These are phyloP conservation scores for Thalassiosira delicatula DNA, from an alignment of 352 stramenopile species.

Conservation along the genomic window DNA sequence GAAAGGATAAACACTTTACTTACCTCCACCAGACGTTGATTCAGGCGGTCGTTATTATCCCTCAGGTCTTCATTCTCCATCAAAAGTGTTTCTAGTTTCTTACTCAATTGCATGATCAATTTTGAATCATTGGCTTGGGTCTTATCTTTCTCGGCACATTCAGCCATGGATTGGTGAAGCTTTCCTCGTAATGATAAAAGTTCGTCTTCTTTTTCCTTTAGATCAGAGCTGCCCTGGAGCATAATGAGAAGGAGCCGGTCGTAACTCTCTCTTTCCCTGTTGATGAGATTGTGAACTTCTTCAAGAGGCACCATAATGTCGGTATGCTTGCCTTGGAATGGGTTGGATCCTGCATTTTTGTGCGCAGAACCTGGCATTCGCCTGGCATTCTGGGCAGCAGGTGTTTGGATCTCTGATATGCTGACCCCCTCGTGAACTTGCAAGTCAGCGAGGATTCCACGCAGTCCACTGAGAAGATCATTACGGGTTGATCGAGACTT, in stretches of 20 bases:
- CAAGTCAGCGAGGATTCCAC: conserved; percentile 82
- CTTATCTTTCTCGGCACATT: conserved; percentile 81
- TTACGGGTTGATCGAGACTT: conserved; percentile 82
- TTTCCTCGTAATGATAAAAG: conserved; percentile 72
- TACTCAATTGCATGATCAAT: conserved; percentile 86
- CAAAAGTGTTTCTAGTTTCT: conserved; percentile 85
- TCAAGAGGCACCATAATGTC: conserved; percentile 82
- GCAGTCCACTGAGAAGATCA: conserved; percentile 78
- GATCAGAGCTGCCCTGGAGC: conserved; percentile 79
- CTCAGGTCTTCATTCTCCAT: conserved; percentile 86
- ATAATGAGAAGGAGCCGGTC: conserved; percentile 83
- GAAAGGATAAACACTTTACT: too few relatives aligned
- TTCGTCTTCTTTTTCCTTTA: conserved; percentile 86
- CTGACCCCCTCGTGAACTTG: conserved; percentile 84
- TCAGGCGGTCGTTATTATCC: conserved; percentile 84
- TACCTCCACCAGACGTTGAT: conserved; percentile 71
- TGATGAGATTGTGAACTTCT: conserved; percentile 83
- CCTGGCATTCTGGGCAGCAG: conserved; percentile 54
- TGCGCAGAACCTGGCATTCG: conserved; percentile 56
- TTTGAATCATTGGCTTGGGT: conserved; percentile 86
- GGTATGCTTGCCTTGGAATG: conserved; percentile 49
- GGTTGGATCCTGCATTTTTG: conserved; percentile 57
- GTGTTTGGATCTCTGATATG: conserved; percentile 74
- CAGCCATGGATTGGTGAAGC: conserved; percentile 73
- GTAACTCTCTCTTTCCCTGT: conserved; percentile 83